These are phyloP conservation scores for Castanopsis chinensis DNA, from an alignment of 306 rosid species.

Conservation along the genomic window DNA sequence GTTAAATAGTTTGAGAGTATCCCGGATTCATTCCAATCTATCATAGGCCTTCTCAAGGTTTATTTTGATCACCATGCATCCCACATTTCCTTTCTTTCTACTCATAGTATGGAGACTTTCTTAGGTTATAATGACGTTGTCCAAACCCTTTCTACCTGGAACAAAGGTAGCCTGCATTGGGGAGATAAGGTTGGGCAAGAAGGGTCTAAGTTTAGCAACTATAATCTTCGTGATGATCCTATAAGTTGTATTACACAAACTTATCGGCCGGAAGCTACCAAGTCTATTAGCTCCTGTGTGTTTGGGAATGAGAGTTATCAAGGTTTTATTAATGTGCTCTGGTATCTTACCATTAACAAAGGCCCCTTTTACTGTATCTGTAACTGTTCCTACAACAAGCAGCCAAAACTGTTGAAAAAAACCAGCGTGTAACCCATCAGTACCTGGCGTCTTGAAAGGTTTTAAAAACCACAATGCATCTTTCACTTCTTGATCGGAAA, in stretches of 20 bases:
- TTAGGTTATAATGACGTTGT: not conserved
- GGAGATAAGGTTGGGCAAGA: not conserved
- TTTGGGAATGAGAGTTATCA: not conserved
- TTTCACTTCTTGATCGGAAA: not conserved
- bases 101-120: not conserved
- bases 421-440: not conserved
- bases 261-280: not conserved
- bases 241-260: not conserved
- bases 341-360: not conserved
- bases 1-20: too few relatives aligned
- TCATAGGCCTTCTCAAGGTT: not conserved
- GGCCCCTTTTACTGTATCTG: not conserved
- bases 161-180: not conserved
- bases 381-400: not conserved
- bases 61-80: not conserved
- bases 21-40: not conserved
- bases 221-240: not conserved
- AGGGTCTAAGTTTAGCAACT: not conserved
- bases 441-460: not conserved
- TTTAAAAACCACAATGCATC: not conserved
- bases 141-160: not conserved
- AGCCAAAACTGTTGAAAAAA: not conserved
- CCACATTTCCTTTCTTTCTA: not conserved
- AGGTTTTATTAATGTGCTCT: not conserved
- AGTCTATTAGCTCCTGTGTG: not conserved